phyloP scores from a whole-genome alignment of 1,284 basidiomycete species.

The Moniliella sp. region DNA sequence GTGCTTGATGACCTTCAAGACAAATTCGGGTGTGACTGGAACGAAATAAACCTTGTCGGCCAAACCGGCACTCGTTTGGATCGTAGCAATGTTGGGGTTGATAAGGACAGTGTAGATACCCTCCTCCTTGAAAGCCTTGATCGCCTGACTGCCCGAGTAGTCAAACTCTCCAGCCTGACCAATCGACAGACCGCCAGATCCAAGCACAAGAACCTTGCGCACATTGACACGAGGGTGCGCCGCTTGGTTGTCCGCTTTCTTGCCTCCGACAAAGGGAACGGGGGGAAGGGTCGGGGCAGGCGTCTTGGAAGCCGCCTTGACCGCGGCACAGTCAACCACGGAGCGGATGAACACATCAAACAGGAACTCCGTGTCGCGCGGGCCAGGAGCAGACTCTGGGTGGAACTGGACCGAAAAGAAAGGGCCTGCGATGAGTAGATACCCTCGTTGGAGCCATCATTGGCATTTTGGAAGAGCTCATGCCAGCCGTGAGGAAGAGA shows the following conservation, averaged over 20 bases:
- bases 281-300: slow-evolving; percentile 35
- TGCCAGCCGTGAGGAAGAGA: slow-evolving; percentile 70
- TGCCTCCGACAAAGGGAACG: slow-evolving; percentile 68
- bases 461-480: slow-evolving; percentile 85
- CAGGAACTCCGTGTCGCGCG: slow-evolving; percentile 90
- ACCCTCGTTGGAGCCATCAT: slow-evolving; percentile 90
- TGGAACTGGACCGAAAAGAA: slow-evolving; percentile 99
- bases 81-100: slow-evolving; percentile 96
- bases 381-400: slow-evolving; percentile 93
- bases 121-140: slow-evolving; percentile 95
- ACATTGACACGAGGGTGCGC: slow-evolving; percentile 54
- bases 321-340: slow-evolving; percentile 57
- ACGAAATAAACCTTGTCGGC: slow-evolving; percentile 99
- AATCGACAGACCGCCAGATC: slow-evolving; percentile 90
- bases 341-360: slow-evolving; percentile 92
- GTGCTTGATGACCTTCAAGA: slow-evolving; percentile 89
- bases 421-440: slow-evolving; percentile 60
- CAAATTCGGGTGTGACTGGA: slow-evolving; percentile 89
- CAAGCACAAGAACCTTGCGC: slow-evolving; percentile 82
- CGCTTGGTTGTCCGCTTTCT: slow-evolving; percentile 58
- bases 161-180: slow-evolving; percentile 98
- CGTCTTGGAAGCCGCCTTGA: slow-evolving; percentile 36
- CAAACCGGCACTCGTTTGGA: slow-evolving; percentile 85
- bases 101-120: slow-evolving; percentile 95
- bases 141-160: slow-evolving; percentile 93